Conservation (phyloP, 2,329 filamentous ascomycete genomes). For the Microdochium bolleyi region DNA sequence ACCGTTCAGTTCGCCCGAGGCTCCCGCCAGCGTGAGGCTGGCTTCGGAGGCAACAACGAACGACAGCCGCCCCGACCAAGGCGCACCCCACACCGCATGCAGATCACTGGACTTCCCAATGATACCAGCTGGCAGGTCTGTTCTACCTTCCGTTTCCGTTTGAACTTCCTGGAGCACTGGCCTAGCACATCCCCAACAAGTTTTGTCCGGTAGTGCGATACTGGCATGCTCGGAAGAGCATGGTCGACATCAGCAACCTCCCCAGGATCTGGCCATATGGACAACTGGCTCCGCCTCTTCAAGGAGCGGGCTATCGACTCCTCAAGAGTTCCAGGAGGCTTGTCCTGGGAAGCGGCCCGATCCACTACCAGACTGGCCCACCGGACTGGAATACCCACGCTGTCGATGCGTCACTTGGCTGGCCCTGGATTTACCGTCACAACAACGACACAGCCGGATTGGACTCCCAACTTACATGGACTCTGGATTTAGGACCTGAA, state of each 20-base stretch:
- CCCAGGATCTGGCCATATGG: neutral
- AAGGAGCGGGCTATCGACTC: neutral
- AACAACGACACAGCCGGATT: constrained; percentile 29
- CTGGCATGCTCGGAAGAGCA: neutral
- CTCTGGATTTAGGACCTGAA: constrained; percentile 91
- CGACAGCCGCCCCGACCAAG: constrained; percentile 66
- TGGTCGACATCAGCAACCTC: neutral
- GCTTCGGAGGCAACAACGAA: constrained; percentile 41
- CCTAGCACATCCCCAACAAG: neutral
- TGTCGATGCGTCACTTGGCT: neutral
- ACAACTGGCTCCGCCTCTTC: neutral
- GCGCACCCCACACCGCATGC: constrained; percentile 93
- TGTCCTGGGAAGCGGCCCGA: neutral
- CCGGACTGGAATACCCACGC: neutral
- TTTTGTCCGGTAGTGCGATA: neutral
- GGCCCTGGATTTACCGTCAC: constrained; percentile 17
- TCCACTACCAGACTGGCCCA: neutral
- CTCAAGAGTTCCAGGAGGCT: neutral
- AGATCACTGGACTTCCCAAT: constrained; percentile 90
- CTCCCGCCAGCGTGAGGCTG: constrained; percentile 49
- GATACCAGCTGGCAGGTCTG: constrained; percentile 99
- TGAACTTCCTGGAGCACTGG: neutral
- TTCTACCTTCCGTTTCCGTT: constrained; percentile 52
- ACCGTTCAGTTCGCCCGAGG: constrained; percentile 98
- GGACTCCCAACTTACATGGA: constrained; percentile 71